phyloP scores from a whole-genome alignment of 148 eudicot species.

The Camellia japonica region DNA sequence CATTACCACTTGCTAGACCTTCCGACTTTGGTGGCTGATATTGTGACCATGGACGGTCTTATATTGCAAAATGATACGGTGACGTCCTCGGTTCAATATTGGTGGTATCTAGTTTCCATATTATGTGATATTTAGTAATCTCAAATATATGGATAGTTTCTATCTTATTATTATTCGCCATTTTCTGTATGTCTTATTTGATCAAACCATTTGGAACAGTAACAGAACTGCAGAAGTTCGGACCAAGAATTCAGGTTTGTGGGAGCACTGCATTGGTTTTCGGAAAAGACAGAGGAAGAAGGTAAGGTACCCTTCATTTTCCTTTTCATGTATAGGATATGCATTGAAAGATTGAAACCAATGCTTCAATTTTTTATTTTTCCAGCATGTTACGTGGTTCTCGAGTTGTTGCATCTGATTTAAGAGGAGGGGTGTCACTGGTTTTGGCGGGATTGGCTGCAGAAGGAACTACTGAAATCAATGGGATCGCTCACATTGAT shows the following conservation, averaged over 20 bases:
- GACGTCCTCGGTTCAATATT: too few relatives aligned
- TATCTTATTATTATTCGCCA: neutral
- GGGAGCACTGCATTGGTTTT: constrained; percentile 17
- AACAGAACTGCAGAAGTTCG: constrained; percentile 25
- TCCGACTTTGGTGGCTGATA: too few relatives aligned
- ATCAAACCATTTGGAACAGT: constrained; percentile 7
- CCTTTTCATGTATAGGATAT: neutral
- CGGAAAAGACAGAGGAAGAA: constrained; percentile 13
- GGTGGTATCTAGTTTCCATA: too few relatives aligned
- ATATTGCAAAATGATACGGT: too few relatives aligned
- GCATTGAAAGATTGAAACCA: neutral
- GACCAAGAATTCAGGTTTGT: constrained; percentile 21
- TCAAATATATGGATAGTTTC: too few relatives aligned
- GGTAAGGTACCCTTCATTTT: neutral
- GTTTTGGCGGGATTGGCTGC: constrained; percentile 29
- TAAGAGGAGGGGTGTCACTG: constrained; percentile 24
- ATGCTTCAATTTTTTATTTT: neutral
- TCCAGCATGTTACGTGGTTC: constrained; percentile 11
- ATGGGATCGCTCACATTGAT: constrained; percentile 21
- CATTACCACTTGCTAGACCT: too few relatives aligned
- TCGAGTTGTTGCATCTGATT: constrained; percentile 21
- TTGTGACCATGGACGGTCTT: too few relatives aligned
- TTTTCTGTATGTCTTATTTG: neutral
- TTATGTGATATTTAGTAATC: too few relatives aligned
- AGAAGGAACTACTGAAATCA: constrained; percentile 21